These are phyloP conservation scores for Paracoccidioides lutzii DNA, from an alignment of 2,329 filamentous ascomycete genomes.

Conservation along the genomic window DNA sequence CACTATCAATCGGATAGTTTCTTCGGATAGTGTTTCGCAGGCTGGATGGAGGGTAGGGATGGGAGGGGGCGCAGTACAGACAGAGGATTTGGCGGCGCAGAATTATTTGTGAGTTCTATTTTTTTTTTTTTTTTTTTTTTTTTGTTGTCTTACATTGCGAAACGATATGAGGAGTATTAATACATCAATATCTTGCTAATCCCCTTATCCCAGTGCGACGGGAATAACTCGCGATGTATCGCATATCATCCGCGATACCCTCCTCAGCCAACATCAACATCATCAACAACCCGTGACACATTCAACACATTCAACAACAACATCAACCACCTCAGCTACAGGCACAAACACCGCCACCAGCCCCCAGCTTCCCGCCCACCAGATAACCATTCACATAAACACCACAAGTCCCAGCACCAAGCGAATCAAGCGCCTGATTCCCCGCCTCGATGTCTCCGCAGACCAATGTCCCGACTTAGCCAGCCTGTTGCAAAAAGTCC, in stretches of 20 bases:
- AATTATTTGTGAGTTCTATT: conserved; percentile 28
- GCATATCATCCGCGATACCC: conserved; percentile 28
- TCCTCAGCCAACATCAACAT: conserved; percentile 16
- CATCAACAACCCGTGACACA: not conserved
- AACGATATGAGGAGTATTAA: not conserved
- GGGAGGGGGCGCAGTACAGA: conserved; percentile 15
- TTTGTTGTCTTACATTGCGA: not conserved
- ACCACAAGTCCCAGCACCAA: conserved; percentile 10
- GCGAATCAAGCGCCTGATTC: conserved; percentile 25
- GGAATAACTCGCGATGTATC: conserved; percentile 31
- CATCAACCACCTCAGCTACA: conserved; percentile 3
- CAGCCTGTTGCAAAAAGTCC: conserved; percentile 20
- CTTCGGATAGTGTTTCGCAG: conserved; percentile 19
- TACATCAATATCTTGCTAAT: conserved; percentile 11
- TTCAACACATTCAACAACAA: not conserved
- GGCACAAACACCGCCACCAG: conserved; percentile 3
- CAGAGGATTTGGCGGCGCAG: conserved; percentile 18
- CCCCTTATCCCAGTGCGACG: conserved; percentile 22
- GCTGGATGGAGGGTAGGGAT: conserved; percentile 28
- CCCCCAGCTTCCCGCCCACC: conserved; percentile 6
- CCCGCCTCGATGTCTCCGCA: conserved; percentile 25
- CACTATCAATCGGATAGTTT: conserved; percentile 26
- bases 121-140: not conserved
- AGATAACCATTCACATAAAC: conserved; percentile 25
- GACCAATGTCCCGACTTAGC: conserved; percentile 24